Base-by-base conservation (phyloP, 1,284 basidiomycete genomes). In the Ganoderma multipileum region DNA sequence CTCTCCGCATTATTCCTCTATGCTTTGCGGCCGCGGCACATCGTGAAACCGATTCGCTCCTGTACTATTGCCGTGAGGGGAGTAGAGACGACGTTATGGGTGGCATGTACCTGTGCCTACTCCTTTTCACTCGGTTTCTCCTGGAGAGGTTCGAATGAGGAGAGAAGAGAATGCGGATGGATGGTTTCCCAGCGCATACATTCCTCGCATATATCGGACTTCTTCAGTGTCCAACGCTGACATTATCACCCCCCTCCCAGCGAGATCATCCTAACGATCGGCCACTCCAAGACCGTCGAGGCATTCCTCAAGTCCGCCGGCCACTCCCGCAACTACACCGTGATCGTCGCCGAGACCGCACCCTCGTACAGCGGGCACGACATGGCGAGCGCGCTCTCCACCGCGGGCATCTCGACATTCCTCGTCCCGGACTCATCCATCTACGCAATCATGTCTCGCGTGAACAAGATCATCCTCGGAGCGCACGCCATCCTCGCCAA, bases 341-440 rank as follows among this genome's bases (percentile, higher is more conserved):
- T 97, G 65, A 96, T 99, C 72, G 95, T 99, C 12, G 94, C 96
- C 20, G 97, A 99, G 82, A 95, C 95, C 0, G 95, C 95, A 12
- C 97, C 97, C 16, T 92, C 93, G 89, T 96, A 94, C 77, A 88
- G 89, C 47, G 97, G 97, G 18, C 94, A 93, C 74, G 87, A 90
- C 68, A 93, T 97, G 88, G 96, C 96, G 12, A 84, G 90, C 71
- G 87, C 91, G 3, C 86, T 96, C 36, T 93, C 95, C 2, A 81
- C 88, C 28, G 86, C 89, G 28, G 92, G 94, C 66, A 96, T 99
- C 73, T 95, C 95, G 14, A 97, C 96, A 23, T 93, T 99, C 78
- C 92, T 99, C 63, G 92, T 99, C 58, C 97, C 97, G 50, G 97
- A 99, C 81, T 95, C 94, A 20, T 95, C 95, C 50, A 92, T 99